Percentiles rank a stretch among this genome's conserved stretches.
phyloP scores from a whole-genome alignment of 805 yeast genomes.

The Helenozyma rhizophorensis region DNA sequence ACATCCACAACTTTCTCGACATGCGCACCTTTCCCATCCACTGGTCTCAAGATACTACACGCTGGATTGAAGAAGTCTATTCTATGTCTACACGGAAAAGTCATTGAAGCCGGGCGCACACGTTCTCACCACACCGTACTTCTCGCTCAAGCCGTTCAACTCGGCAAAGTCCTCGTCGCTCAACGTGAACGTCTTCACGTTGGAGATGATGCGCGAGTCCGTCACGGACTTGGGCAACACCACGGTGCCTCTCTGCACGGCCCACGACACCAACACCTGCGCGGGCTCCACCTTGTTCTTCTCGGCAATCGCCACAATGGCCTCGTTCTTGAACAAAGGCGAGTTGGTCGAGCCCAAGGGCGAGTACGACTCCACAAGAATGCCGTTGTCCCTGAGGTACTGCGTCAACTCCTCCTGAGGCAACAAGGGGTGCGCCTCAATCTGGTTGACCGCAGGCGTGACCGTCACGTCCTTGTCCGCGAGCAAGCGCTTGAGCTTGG shows the following conservation, averaged over 20 bases:
- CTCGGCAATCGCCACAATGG: conserved; percentile 11
- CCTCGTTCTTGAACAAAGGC: conserved; percentile 12
- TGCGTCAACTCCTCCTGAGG: conserved; percentile 14
- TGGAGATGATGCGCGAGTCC: conserved; percentile 32
- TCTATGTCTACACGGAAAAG: too few relatives aligned
- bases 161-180: conserved; percentile 33
- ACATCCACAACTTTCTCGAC: too few relatives aligned
- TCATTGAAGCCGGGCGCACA: conserved; percentile 21
- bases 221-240: conserved; percentile 18
- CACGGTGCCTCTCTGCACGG: conserved; percentile 15
- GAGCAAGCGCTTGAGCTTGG: conserved; percentile 11
- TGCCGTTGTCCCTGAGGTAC: conserved; percentile 10
- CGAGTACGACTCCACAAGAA: conserved; percentile 15
- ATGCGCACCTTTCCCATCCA: too few relatives aligned
- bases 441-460: conserved; percentile 17
- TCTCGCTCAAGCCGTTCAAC: conserved; percentile 27
- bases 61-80: too few relatives aligned
- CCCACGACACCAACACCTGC: conserved; percentile 17
- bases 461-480: conserved; percentile 15
- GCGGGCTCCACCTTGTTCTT: conserved; percentile 14
- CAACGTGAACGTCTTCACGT: conserved; percentile 33
- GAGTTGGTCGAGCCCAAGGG: conserved; percentile 15
- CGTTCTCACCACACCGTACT: conserved; percentile 29
- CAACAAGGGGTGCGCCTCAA: conserved; percentile 18
- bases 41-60: too few relatives aligned